Evolutionary conservation across 257 asterid species (phyloP), one percentile per base, ranked within the genome.

Genomic region (Forsythia suspensa): DNA sequence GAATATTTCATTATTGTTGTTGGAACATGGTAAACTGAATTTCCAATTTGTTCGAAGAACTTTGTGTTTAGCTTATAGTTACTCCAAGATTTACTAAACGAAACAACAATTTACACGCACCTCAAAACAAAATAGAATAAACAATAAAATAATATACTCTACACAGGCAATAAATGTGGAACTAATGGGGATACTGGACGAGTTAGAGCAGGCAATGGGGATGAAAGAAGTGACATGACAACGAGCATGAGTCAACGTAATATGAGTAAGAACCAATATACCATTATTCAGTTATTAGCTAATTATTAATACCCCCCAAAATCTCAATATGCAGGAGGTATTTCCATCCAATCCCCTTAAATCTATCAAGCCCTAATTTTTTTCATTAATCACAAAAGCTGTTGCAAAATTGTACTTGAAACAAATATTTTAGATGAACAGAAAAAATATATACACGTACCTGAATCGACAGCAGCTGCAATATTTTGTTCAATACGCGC

Each of bases 401-500:
- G 0, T 57, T 2, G 24, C 12, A 21, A 6, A 59, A 20, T 20
- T 59, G 11, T 11, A 8, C 37, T 6, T 57, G 7, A 20, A 59
- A 59, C 12, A 59, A 59, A n/a, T 12, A n/a, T 20, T 6, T 6
- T 59, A 6, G 36, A 1, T 0, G 5, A 20, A 59, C 37, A 59
- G 4, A 6, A 18, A 52, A 21, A 63, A 20, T 24, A 24, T 6
- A 1, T 70, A 68, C 18, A 74, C 41, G 9, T 24, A 92, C 97
- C 97, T 91, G 87, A 76, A 89, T 77, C 3, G 93, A 81, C 36
- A 95, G 84, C 36, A 93, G 94, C 46, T 90, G 89, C 5, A 87
- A 87, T 20, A 91, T 88, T 82, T 93, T 91, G 84, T 87, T 85
- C 80, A 93, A 81, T 70, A 93, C 92, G 0, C 94, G 89, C 77